These are phyloP conservation scores for Cryomyces antarcticus DNA, from an alignment of 495 filamentous ascomycete genomes.

Conservation along the genomic window DNA sequence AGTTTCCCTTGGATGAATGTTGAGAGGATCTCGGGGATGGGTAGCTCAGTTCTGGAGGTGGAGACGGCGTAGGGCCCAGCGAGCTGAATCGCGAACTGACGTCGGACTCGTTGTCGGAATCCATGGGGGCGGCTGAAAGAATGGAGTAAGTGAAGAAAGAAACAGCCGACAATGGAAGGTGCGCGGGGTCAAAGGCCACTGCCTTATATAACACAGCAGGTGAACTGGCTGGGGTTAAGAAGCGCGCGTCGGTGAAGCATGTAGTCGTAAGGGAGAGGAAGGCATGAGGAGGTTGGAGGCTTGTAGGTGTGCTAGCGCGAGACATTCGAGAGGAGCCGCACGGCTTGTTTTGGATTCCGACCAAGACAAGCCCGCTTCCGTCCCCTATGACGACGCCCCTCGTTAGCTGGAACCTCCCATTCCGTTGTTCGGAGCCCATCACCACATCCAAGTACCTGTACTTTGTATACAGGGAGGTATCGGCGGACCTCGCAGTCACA, in stretches of 20 bases:
- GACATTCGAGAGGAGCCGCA: too few relatives aligned
- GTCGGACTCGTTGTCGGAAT: slow-evolving; percentile 17
- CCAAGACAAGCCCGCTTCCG: too few relatives aligned
- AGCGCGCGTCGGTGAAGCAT: neutral
- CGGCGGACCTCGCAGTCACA: too few relatives aligned
- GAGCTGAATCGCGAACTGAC: slow-evolving; percentile 35
- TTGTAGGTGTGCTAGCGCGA: too few relatives aligned
- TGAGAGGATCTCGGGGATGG: slow-evolving; percentile 39
- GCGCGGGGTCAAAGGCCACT: neutral
- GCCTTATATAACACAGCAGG: neutral
- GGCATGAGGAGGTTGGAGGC: neutral
- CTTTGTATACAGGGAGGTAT: too few relatives aligned
- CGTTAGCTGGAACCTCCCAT: too few relatives aligned
- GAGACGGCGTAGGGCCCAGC: slow-evolving; percentile 31
- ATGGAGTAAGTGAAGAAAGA: neutral
- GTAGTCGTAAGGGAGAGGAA: neutral
- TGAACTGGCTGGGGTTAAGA: neutral
- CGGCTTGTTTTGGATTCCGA: too few relatives aligned
- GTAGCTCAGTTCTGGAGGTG: slow-evolving; percentile 28
- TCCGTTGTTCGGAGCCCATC: too few relatives aligned
- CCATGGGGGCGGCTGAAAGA: neutral
- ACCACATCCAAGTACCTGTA: too few relatives aligned
- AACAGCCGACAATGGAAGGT: neutral
- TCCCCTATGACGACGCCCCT: too few relatives aligned
- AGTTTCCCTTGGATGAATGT: slow-evolving; percentile 21